Conservation (phyloP, 768 basidiomycete genomes). For the Porphyrellus cyaneotinctus region DNA sequence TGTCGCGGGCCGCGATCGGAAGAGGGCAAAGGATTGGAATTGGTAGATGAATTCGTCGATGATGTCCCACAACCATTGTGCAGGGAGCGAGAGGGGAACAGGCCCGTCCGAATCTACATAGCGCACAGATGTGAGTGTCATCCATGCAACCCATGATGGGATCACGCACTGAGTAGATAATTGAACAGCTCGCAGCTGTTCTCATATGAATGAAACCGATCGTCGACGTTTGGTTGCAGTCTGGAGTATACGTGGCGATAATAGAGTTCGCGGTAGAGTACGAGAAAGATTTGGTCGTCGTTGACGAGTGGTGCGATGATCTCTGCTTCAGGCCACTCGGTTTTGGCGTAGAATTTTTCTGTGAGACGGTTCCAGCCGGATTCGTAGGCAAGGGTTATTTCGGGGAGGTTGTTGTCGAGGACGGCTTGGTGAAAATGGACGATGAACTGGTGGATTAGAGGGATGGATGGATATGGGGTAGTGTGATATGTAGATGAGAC, state of each 20-base stretch:
- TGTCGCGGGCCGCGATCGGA: slow-evolving; percentile 77
- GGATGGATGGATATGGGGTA: neutral
- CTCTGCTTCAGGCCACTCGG: slow-evolving; percentile 98
- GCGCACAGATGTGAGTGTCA: neutral
- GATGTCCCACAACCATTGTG: slow-evolving; percentile 98
- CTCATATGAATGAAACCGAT: slow-evolving; percentile 96
- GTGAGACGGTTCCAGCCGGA: slow-evolving; percentile 97
- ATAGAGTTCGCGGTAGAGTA: slow-evolving; percentile 94
- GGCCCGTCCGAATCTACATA: slow-evolving; percentile 82
- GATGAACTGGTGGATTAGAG: slow-evolving; percentile 61
- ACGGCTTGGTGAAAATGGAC: slow-evolving; percentile 94
- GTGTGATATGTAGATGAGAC: neutral
- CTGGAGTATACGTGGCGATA: slow-evolving; percentile 96
- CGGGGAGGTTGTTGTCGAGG: slow-evolving; percentile 81
- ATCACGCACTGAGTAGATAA: slow-evolving; percentile 75
- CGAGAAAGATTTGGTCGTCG: slow-evolving; percentile 94
- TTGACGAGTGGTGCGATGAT: slow-evolving; percentile 91
- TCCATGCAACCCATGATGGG: too few species aligned
- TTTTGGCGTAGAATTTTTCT: slow-evolving; percentile 90
- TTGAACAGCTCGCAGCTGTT: slow-evolving; percentile 99
- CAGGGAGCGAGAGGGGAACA: slow-evolving; percentile 88
- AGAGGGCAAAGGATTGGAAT: slow-evolving; percentile 93
- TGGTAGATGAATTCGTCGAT: slow-evolving; percentile 98
- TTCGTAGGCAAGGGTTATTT: slow-evolving; percentile 93
- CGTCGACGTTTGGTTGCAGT: slow-evolving; percentile 91